Base-by-base conservation (phyloP, 371 early-diverging fungal species). In the Mucor indicus region DNA sequence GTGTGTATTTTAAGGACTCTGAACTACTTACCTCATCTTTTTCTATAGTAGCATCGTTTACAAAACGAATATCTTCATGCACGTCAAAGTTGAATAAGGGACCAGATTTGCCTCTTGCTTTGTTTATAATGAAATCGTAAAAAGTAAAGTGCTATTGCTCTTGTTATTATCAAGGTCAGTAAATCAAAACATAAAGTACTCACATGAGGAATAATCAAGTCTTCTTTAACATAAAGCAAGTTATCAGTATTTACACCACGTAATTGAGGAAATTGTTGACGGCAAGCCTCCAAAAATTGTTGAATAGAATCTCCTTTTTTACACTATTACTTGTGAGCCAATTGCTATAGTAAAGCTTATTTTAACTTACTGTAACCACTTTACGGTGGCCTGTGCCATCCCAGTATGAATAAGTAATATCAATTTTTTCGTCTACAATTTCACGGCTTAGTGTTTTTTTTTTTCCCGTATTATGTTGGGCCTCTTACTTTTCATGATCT, bases 41-140 rank as follows among this genome's bases (percentile, higher is more conserved):
- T 56, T 96, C 97, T 1, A 91, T 63, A 0, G 80, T 77, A 1
- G 90, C 94, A 63, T 96, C 96, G 53, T 88, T 83, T 0, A 85
- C 69, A 41, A 96, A 67, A 48, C 96, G 84, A 46, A 95, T 85
- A 74, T 96, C 96, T 38, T 95, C 96, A 52, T 90, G 92, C 0
- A 93, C 96, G 60, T 92, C 94, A 72, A 96, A 96, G 38, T 72
- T 84, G 61, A 96, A 96, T 44, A 96, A 53, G 1, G 97, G 96
- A 1, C 97, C 97, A 4, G 95, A 93, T 58, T 96, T 96, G 15
- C 96, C 97, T 33, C 97, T 85, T 13, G 92, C 90, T 62, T 93
- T 91, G 76, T 95, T 96, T 61, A 96, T 74, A 29, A 96, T 96
- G 46, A 96, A 93, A 60, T 96, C 96, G 71, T 96, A 96, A 58